Evolutionary conservation across 208 protist species (phyloP).

Genomic region (Crithidia expoeki): DNA sequence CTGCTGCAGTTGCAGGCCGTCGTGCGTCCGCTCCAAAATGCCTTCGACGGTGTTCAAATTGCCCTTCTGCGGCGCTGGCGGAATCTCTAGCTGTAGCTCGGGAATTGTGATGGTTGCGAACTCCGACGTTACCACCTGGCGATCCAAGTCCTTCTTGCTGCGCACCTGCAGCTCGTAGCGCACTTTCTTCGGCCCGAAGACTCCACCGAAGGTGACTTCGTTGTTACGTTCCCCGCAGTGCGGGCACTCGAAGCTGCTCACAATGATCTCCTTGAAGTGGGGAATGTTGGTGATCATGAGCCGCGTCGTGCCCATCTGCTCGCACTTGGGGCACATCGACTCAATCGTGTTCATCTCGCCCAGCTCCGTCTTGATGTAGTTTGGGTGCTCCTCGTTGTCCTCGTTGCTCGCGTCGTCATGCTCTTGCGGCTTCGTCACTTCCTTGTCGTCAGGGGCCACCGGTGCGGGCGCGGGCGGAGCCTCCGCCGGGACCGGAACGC

Average conservation of each 20-base stretch:
- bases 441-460: not conserved
- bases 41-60: constrained; percentile 95
- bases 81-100: constrained; percentile 94
- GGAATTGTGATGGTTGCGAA: constrained; percentile 90
- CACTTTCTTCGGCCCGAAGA: constrained; percentile 80
- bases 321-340: constrained; percentile 88
- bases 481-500: not conserved
- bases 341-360: constrained; percentile 90
- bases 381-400: constrained; percentile 7
- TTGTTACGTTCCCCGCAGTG: constrained; percentile 90
- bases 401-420: not conserved
- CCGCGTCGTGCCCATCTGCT: constrained; percentile 84
- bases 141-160: constrained; percentile 87
- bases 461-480: not conserved
- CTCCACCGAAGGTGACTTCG: constrained; percentile 89
- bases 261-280: constrained; percentile 92
- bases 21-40: constrained; percentile 83
- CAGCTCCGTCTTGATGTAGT: constrained; percentile 80
- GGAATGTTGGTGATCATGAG: constrained; percentile 93
- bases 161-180: constrained; percentile 86
- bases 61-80: constrained; percentile 86
- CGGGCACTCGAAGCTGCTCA: constrained; percentile 92
- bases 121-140: constrained; percentile 95
- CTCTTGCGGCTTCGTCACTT: not conserved
- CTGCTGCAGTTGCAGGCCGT: constrained; percentile 79